These are phyloP conservation scores for Leucocoprinus sp. DNA, from an alignment of 768 basidiomycete genomes.

Conservation along the genomic window DNA sequence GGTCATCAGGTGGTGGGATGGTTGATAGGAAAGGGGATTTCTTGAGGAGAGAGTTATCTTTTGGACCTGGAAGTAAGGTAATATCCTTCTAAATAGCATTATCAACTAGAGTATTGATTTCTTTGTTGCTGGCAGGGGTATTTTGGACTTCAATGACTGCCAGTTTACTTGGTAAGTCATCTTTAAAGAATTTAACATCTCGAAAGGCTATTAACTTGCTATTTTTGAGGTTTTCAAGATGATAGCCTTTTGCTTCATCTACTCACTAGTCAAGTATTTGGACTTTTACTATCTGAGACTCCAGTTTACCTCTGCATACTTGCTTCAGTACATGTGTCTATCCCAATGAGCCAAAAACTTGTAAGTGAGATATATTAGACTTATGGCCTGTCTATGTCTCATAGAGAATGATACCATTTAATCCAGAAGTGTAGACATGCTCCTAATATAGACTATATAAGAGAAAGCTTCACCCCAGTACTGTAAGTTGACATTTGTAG, in stretches of 20 bases:
- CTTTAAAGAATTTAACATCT: neutral
- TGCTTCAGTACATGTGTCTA: conserved; percentile 4
- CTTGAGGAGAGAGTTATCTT: too few relatives aligned
- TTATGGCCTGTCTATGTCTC: conserved; percentile 16
- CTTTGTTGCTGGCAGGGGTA: neutral
- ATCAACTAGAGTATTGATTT: neutral
- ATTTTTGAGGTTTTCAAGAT: neutral
- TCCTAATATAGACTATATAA: conserved; percentile 17
- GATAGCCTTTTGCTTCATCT: conserved; percentile 5
- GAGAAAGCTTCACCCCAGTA: conserved; percentile 17
- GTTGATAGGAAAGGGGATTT: too few relatives aligned
- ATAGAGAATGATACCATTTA: conserved; percentile 18
- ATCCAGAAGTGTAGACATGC: conserved; percentile 16
- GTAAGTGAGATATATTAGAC: conserved; percentile 21
- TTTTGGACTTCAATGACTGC: neutral
- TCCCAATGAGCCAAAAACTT: conserved; percentile 26
- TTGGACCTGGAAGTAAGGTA: neutral
- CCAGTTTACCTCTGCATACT: conserved; percentile 12
- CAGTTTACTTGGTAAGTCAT: conserved; percentile 3
- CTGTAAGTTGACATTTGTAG: neutral
- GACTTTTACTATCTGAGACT: neutral
- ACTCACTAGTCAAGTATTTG: neutral
- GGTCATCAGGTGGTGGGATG: too few relatives aligned
- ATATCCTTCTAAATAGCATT: neutral
- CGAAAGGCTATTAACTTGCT: neutral